Base-by-base conservation (phyloP, 345 rosid genomes). In the Brassica incana region DNA sequence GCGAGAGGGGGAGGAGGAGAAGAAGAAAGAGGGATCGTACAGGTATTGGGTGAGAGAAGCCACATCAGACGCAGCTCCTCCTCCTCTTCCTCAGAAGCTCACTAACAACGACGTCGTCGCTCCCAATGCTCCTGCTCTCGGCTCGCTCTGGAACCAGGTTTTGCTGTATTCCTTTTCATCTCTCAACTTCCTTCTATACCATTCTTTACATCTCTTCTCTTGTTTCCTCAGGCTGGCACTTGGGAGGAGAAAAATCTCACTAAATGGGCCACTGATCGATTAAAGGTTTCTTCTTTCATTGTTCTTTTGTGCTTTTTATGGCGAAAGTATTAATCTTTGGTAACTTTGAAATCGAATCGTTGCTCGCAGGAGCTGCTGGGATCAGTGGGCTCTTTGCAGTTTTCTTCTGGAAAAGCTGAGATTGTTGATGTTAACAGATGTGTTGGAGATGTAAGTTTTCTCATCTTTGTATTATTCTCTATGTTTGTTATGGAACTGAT, bases 181-280 rank as follows among this genome's bases (percentile, higher is more conserved):
- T 11, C n/a, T 63, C 25, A 10, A 25, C 38, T 23, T 59, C 71
- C 20, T n/a, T 62, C 9, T 43, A 2, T 15, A 20, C 3, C 4
- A 8, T 5, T 15, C 6, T 76, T 60, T 12, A 15, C 74, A 32
- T 65, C 59, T 66, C 64, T 48, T 33, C 2, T 5, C 8, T 54
- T 10, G 18, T 75, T 30, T 20, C 2, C 50, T 6, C 68, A 95
- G 99, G 99, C 97, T 29, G 99, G 97, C 38, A 95, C 99, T 65
- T 95, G 99, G 99, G 99, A 95, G 84, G 97, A 95, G 80, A 95
- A 92, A 70, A 90, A 71, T 80, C 91, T 95, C 69, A 92, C 89
- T n/a, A 86, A 84, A 63, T 92, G 98, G 99, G 97, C 99, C 29
- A 83, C 76, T 36, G 85, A 89, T 0, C 87, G 98, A 83, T 85